phyloP scores from a whole-genome alignment of 2,329 filamentous ascomycete species.

The Colletotrichum theobromicola region DNA sequence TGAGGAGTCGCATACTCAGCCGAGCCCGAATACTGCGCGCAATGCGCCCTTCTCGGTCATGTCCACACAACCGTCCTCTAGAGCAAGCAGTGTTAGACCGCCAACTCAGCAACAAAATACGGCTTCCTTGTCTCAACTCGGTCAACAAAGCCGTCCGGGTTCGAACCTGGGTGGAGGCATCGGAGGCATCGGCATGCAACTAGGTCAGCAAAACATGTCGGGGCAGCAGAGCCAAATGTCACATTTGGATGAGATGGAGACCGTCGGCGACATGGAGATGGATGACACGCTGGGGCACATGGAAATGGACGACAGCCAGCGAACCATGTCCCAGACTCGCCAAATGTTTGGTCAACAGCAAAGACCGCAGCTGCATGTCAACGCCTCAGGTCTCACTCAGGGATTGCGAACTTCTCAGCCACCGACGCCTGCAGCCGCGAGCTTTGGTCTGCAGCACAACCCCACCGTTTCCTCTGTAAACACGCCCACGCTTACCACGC shows the following conservation, averaged over 20 bases:
- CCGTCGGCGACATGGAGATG: conserved; percentile 95
- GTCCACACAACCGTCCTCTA: conserved; percentile 12
- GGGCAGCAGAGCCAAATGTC: conserved; percentile 46
- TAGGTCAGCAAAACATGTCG: conserved; percentile 35
- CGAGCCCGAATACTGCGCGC: conserved; percentile 50
- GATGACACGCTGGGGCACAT: conserved; percentile 77
- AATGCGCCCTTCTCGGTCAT: conserved; percentile 40
- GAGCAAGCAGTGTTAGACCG: conserved; percentile 20
- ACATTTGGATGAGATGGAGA: conserved; percentile 75
- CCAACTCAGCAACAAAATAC: conserved; percentile 18
- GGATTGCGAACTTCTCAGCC: conserved; percentile 86
- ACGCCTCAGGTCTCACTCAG: conserved; percentile 76
- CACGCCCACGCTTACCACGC: conserved; percentile 86
- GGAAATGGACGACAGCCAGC: conserved; percentile 67
- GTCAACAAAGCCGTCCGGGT: conserved; percentile 9
- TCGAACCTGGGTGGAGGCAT: conserved; percentile 18
- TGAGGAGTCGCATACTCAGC: conserved; percentile 88
- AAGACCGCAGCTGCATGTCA: conserved; percentile 79
- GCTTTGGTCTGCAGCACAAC: conserved; percentile 86
- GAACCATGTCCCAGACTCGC: conserved; percentile 72
- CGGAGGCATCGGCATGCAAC: conserved; percentile 22
- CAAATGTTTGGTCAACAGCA: conserved; percentile 71
- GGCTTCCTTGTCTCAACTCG: conserved; percentile 17
- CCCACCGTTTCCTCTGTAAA: conserved; percentile 97
- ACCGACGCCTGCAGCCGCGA: conserved; percentile 79